Base-by-base conservation (phyloP, 352 stramenopile species). In the Halophytophthora polymorphica region DNA sequence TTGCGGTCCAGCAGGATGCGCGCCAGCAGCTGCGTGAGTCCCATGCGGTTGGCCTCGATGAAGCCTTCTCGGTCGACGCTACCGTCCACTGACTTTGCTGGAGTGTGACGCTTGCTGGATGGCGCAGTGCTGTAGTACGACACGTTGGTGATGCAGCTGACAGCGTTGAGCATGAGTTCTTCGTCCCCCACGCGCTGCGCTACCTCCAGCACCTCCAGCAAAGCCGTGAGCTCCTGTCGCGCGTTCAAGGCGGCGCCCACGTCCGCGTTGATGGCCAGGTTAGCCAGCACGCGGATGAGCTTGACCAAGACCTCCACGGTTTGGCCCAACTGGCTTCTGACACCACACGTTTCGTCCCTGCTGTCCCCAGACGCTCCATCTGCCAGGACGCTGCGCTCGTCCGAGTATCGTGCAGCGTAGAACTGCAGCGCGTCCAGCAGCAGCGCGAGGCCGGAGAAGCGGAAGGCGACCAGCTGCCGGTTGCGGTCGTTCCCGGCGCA, bases 71-170 rank as follows among this genome's bases (percentile, higher is more conserved):
- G 46, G 18, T 56, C 59, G 6, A 29, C 21, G 14, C 12, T 41
- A 13, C n/a, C 25, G 21, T 45, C 19, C 15, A 45, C 17, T 12
- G 14, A 29, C 1, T n/a, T 6, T 34, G 25, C 37, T 14, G 19
- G 21, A 18, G 49, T 52, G 35, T 52, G 56, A 7, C 10, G 17
- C 2, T 51, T 34, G 21, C 29, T 33, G 11, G 21, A 21, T 1
- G 43, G 14, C 15, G 46, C 46, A 15, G 17, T 55, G 12, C 59
- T 68, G 51, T 70, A 95, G 61, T 90, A 96, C 2, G 80, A 94
- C n/a, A 96, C 54, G 43, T 96, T 96, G 8, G 87, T 96, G 58
- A 96, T 64, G 25, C 79, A 90, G 54, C 82, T 93, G 8, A 96
- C 83, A 3, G 89, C 69, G 42, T 96, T 96, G 40, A 96, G 71